Percentiles rank a stretch among this genome's conserved stretches.
phyloP scores from a whole-genome alignment of 768 basidiomycete species.

The Fomitopsis serialis region DNA sequence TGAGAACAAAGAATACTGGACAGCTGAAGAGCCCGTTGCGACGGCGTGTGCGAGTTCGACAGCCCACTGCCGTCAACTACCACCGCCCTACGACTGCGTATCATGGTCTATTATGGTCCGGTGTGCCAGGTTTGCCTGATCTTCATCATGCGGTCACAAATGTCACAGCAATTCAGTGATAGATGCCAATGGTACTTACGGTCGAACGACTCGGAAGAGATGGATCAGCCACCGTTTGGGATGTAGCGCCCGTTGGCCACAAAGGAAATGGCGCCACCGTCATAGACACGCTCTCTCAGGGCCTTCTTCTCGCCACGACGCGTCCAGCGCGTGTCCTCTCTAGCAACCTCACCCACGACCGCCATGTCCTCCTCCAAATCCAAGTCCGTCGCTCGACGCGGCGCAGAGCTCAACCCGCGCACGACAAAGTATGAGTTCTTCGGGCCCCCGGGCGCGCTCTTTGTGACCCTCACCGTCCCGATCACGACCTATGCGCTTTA shows the following conservation, averaged over 20 bases:
- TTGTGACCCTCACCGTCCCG: conserved; percentile 69
- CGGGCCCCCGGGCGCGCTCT: conserved; percentile 72
- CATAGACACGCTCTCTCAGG: not conserved
- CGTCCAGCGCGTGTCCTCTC: not conserved
- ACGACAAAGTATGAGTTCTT: conserved; percentile 77
- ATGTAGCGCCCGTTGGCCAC: not conserved
- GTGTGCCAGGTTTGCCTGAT: too few species aligned
- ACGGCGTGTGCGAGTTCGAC: too few species aligned
- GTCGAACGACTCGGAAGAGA: too few species aligned
- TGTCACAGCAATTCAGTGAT: too few species aligned
- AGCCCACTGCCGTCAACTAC: too few species aligned
- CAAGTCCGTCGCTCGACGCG: conserved; percentile 5
- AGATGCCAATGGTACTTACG: too few species aligned
- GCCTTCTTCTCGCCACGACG: not conserved
- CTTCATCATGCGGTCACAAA: too few species aligned
- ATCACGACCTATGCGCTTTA: conserved; percentile 67
- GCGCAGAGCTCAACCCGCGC: conserved; percentile 45
- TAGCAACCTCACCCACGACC: not conserved
- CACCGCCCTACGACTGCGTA: too few species aligned
- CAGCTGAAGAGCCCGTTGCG: too few species aligned
- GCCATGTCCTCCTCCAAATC: conserved; percentile 15
- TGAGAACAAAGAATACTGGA: too few species aligned
- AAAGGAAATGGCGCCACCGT: not conserved
- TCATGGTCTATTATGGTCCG: too few species aligned
- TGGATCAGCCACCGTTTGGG: not conserved